phyloP scores from a whole-genome alignment of 768 basidiomycete genomes.

The Trametes coccinea region DNA sequence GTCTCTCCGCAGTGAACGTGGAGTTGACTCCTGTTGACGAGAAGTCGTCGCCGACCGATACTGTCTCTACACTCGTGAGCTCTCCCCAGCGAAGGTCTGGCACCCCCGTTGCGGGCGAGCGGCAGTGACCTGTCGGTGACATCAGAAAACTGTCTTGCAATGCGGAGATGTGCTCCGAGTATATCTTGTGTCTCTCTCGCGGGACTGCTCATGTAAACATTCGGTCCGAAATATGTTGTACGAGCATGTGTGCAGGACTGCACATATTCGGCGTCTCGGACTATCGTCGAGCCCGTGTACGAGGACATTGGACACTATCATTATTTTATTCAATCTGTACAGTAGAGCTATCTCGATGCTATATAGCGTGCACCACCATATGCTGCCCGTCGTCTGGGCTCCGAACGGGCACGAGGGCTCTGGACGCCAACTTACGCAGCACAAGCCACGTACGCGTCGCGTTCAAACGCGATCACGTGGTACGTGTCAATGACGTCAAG shows the following conservation, averaged over 20 bases:
- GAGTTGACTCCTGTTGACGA: constrained; percentile 17
- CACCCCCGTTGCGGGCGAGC: constrained; percentile 13
- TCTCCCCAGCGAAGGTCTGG: constrained; percentile 16
- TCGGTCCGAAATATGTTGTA: too few relatives aligned
- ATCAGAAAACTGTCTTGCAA: background rate
- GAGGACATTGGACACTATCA: constrained; percentile 17
- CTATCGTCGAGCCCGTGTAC: background rate
- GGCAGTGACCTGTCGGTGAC: background rate
- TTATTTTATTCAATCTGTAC: constrained; percentile 14
- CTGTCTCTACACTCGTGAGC: constrained; percentile 15
- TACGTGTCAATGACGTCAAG: constrained; percentile 21
- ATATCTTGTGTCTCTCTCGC: too few relatives aligned
- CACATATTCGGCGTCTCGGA: too few relatives aligned
- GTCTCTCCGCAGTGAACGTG: constrained; percentile 11
- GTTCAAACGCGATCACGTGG: constrained; percentile 19
- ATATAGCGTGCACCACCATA: background rate
- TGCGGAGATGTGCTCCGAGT: too few relatives aligned
- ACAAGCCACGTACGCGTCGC: constrained; percentile 2
- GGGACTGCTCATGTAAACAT: too few relatives aligned
- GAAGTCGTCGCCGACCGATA: constrained; percentile 15
- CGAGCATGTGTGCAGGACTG: too few relatives aligned
- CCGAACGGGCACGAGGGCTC: too few relatives aligned
- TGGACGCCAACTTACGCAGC: background rate
- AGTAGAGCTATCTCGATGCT: background rate
- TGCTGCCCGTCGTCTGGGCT: too few relatives aligned